Conservation (phyloP, 495 filamentous ascomycete species). For the Neurospora sp. region DNA sequence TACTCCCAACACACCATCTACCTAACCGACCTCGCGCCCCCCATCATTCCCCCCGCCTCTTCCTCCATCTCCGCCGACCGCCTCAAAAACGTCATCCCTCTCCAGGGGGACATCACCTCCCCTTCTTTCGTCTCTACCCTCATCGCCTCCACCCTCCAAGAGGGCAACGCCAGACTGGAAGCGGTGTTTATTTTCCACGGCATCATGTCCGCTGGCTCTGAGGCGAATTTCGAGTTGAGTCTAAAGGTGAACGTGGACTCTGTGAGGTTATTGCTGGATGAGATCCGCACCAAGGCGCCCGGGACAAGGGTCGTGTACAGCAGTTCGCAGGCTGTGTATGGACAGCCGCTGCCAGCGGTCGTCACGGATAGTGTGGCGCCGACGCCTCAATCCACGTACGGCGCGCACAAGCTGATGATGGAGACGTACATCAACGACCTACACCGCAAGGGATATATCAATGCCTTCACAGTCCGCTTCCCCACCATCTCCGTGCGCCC, state of each 20-base stretch:
- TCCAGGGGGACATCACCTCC: constrained; percentile 55
- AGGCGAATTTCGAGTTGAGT: constrained; percentile 66
- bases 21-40: constrained; percentile 54
- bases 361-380: constrained; percentile 41
- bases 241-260: constrained; percentile 66
- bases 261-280: constrained; percentile 52
- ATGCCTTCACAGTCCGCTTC: constrained; percentile 57
- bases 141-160: constrained; percentile 19
- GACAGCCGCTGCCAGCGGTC: constrained; percentile 22
- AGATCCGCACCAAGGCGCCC: constrained; percentile 35
- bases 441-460: constrained; percentile 56
- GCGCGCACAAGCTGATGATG: constrained; percentile 67
- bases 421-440: constrained; percentile 70
- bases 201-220: constrained; percentile 72
- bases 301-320: constrained; percentile 54
- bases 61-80: no score
- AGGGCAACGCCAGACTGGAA: constrained; percentile 37
- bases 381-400: constrained; percentile 61
- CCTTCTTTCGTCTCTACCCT: constrained; percentile 36
- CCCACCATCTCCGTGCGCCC: constrained; percentile 69
- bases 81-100: constrained; percentile 8
- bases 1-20: constrained; percentile 42
- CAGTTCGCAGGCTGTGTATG: constrained; percentile 32
- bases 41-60: constrained; percentile 32
- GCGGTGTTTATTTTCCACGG: constrained; percentile 74